These are phyloP conservation scores for Colletotrichum kahawae DNA, from an alignment of 2,329 filamentous ascomycete genomes.

Conservation along the genomic window DNA sequence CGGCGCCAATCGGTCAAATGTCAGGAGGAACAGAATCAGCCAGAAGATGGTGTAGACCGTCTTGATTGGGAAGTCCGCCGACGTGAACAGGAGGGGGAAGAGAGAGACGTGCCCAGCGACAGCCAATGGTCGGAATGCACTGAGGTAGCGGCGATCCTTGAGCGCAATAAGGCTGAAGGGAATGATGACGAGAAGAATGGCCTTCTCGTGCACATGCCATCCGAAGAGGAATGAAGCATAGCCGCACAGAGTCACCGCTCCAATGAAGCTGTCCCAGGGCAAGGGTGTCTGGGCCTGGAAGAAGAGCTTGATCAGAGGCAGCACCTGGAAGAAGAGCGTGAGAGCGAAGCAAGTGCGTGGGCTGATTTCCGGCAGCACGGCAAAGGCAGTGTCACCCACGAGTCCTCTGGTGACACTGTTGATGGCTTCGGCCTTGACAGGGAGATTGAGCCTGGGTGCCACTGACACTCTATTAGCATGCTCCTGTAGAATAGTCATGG, in stretches of 20 bases:
- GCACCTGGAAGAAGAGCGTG: slow-evolving; percentile 81
- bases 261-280: slow-evolving; percentile 88
- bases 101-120: slow-evolving; percentile 95
- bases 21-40: slow-evolving; percentile 84
- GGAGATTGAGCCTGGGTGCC: slow-evolving; percentile 79
- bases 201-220: slow-evolving; percentile 99
- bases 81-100: slow-evolving; percentile 91
- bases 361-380: slow-evolving; percentile 86
- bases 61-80: slow-evolving; percentile 93
- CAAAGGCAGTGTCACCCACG: slow-evolving; percentile 92
- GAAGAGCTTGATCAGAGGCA: slow-evolving; percentile 85
- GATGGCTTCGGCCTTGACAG: slow-evolving; percentile 75
- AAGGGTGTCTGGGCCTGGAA: slow-evolving; percentile 60
- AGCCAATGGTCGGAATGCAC: slow-evolving; percentile 88
- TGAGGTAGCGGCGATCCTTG: slow-evolving; percentile 86
- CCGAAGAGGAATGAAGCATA: slow-evolving; percentile 97
- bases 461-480: slow-evolving; percentile 56
- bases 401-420: slow-evolving; percentile 91
- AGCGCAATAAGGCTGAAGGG: slow-evolving; percentile 94
- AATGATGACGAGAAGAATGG: slow-evolving; percentile 90
- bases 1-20: slow-evolving; percentile 87
- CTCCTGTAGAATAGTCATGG: background rate
- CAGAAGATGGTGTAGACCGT: slow-evolving; percentile 91
- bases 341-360: slow-evolving; percentile 81
- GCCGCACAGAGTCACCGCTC: slow-evolving; percentile 87